Conservation (phyloP, 1,139 yeast genomes). For the Geotrichum siamense region DNA sequence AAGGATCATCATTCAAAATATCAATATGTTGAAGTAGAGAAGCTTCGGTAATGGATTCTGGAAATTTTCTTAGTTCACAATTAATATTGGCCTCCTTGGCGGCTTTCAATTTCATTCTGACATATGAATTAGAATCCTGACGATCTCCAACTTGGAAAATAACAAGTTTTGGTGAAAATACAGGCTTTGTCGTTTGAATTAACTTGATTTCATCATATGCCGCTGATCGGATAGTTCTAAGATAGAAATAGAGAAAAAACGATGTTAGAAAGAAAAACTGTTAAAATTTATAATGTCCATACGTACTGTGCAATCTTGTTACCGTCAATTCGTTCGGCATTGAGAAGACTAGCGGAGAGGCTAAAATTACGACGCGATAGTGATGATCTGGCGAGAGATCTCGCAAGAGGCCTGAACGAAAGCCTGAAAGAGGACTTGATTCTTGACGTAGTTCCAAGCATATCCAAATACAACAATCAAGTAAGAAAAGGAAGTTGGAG, state of each 20-base stretch:
- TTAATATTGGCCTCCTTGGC: slow-evolving; percentile 44
- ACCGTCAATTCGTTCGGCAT: slow-evolving; percentile 53
- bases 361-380: slow-evolving; percentile 14
- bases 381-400: not conserved
- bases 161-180: slow-evolving; percentile 68
- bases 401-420: not conserved
- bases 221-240: slow-evolving; percentile 24
- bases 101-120: slow-evolving; percentile 89
- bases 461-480: no score
- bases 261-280: not conserved
- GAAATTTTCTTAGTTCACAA: slow-evolving; percentile 32
- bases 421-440: not conserved
- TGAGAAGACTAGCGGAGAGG: slow-evolving; percentile 14
- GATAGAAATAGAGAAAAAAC: not conserved
- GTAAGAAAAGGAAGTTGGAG: no score
- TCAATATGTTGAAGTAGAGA: slow-evolving; percentile 54
- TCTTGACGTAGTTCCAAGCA: not conserved
- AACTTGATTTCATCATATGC: slow-evolving; percentile 40
- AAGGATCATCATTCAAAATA: slow-evolving; percentile 56
- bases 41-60: slow-evolving; percentile 27
- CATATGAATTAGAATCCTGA: slow-evolving; percentile 87
- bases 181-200: slow-evolving; percentile 45
- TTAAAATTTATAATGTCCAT: no score
- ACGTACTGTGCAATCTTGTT: slow-evolving; percentile 53
- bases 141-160: slow-evolving; percentile 88